phyloP scores from a whole-genome alignment of 306 rosid species.

The Datisca glomerata region DNA sequence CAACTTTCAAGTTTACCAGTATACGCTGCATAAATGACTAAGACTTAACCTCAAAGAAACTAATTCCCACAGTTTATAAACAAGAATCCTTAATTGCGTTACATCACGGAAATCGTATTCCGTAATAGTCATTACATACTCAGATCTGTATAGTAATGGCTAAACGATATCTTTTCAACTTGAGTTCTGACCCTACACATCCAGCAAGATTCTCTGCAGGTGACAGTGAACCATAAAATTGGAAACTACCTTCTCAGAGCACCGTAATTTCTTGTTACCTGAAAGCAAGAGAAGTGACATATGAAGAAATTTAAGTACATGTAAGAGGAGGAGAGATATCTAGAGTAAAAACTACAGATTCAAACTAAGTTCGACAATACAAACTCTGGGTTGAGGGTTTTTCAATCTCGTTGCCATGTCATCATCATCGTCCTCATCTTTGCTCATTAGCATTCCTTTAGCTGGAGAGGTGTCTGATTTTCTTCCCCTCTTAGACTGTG shows the following conservation, averaged over 20 bases:
- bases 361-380: too few species aligned
- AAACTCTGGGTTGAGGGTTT: constrained; percentile 65
- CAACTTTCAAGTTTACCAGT: too few species aligned
- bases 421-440: constrained; percentile 48
- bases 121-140: background rate
- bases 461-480: constrained; percentile 47
- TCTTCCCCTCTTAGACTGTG: constrained; percentile 69
- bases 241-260: constrained; percentile 56
- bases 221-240: background rate
- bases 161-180: background rate
- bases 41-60: too few species aligned
- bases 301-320: background rate
- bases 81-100: background rate
- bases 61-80: background rate
- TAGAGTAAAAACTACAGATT: too few species aligned
- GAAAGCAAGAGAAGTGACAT: constrained; percentile 11
- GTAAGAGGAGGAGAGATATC: constrained; percentile 6
- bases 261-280: constrained; percentile 92
- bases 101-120: background rate
- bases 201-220: background rate
- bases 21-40: too few species aligned
- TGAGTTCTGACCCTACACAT: background rate
- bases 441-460: constrained; percentile 51
- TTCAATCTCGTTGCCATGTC: constrained; percentile 40
- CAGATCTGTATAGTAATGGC: background rate